Evolutionary conservation across 192 early-diverging fungal genomes (phyloP), one percentile per base, ranked within the genome.

Genomic region (Podila clonocystis): DNA sequence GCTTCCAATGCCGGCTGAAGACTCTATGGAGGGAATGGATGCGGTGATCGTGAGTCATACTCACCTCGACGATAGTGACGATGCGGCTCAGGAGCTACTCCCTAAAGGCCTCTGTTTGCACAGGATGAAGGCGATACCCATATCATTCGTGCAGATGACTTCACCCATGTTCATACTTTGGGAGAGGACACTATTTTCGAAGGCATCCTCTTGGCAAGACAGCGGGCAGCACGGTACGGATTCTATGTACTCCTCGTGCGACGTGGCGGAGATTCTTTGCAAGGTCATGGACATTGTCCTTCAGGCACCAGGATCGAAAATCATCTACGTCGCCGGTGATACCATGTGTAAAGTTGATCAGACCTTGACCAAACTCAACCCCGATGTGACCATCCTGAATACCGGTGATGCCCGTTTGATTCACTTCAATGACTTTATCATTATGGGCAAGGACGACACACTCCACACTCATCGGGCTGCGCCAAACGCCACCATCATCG

Each of bases 381-480:
- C 63, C 38, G 63, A 64, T 38, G 63, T 64, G 63, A 64, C 49
- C 24, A 64, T 64, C 34, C 63, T 64, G 63, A 64, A 64, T 28
- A 64, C 63, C 33, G 63, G 63, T 26, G 63, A 64, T 64, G 63
- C 63, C 24, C 63, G 63, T 49, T 1, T 64, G 24, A 30, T 0
- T 49, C 38, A 41, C 8, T 64, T 48, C 38, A 22, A 13, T 4
- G 63, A 50, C 9, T 22, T 22, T 17, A 64, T 64, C 45, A 64
- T 64, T 41, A 64, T 64, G 63, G n/a, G 63, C 63, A 64, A 64
- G 63, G 38, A 64, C 63, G 63, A 64, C 45, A 64, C 63, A 28
- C 63, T 64, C 63, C 63, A 50, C 13, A 41, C 63, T 28, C 24
- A 64, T 64, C 63, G 24, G n/a, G 34, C 63, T 49, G 63, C 63